Percentiles rank a stretch among this genome's conserved stretches.
These are phyloP conservation scores for Macrocybe gigantea DNA, from an alignment of 768 basidiomycete genomes.

Conservation along the genomic window DNA sequence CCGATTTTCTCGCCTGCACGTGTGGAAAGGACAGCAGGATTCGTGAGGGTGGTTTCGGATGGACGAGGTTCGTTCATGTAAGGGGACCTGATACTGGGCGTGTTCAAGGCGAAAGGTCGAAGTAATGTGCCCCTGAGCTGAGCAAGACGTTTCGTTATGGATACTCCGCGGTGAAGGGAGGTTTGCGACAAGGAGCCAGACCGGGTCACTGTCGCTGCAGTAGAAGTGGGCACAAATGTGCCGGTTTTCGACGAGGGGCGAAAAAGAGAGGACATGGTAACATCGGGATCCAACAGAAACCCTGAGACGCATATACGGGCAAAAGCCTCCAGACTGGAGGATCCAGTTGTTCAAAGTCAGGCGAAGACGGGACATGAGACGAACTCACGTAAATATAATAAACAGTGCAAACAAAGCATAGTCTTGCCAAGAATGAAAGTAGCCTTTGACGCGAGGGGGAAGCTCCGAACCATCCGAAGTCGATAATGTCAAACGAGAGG, in stretches of 20 bases:
- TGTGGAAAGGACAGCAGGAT: too few relatives aligned
- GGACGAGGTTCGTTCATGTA: constrained; percentile 14
- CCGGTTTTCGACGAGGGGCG: constrained; percentile 26
- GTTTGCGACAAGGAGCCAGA: constrained; percentile 18
- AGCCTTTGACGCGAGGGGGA: constrained; percentile 49
- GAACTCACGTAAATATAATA: constrained; percentile 74
- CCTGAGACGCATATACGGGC: constrained; percentile 90
- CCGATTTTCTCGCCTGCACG: constrained; percentile 20
- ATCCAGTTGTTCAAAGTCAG: constrained; percentile 5
- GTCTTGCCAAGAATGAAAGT: constrained; percentile 90
- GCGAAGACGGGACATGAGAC: not conserved
- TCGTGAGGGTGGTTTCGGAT: constrained; percentile 20
- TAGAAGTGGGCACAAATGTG: constrained; percentile 22
- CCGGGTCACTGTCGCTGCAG: constrained; percentile 16
- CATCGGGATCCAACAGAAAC: constrained; percentile 79
- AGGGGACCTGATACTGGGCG: constrained; percentile 19
- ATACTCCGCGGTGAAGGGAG: constrained; percentile 37
- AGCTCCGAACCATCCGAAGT: constrained; percentile 32
- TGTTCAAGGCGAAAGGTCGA: constrained; percentile 48
- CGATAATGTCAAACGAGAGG: constrained; percentile 52
- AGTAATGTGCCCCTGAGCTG: constrained; percentile 39
- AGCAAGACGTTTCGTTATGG: constrained; percentile 40
- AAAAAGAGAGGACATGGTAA: constrained; percentile 47
- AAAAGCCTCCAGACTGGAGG: constrained; percentile 69
- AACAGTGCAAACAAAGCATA: constrained; percentile 81